These are phyloP conservation scores for Zychaea mexicana DNA, from an alignment of 371 early-diverging fungal species.

Conservation along the genomic window DNA sequence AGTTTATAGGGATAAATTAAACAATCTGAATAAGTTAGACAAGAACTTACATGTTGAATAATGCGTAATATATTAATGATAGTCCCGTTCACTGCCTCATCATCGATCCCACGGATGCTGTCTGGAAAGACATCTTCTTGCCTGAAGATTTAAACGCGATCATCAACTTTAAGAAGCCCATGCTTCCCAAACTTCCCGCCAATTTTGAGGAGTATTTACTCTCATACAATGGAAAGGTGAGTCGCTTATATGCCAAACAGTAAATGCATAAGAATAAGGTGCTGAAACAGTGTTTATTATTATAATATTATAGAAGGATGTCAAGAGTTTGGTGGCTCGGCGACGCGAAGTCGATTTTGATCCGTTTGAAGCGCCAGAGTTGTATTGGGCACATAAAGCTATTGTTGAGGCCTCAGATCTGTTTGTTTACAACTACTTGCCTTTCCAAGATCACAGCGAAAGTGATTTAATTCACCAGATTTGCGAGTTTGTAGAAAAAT, in stretches of 20 bases:
- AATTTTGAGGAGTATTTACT: not conserved
- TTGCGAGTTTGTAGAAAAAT: constrained; percentile 5
- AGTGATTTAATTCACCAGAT: not conserved
- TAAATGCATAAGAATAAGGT: too few relatives aligned
- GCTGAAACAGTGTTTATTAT: not conserved
- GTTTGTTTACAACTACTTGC: not conserved
- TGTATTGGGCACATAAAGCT: constrained; percentile 8
- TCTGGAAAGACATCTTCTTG: constrained; percentile 5
- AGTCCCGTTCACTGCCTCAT: constrained; percentile 2
- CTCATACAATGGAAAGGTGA: constrained; percentile 3
- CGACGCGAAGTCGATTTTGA: not conserved
- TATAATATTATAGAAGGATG: not conserved
- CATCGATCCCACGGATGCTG: constrained; percentile 1
- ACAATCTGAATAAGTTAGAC: too few relatives aligned
- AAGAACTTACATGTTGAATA: too few relatives aligned
- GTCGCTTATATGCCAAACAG: not conserved
- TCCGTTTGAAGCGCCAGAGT: not conserved
- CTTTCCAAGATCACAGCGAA: not conserved
- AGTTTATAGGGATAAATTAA: too few relatives aligned
- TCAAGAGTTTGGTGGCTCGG: not conserved
- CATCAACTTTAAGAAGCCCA: not conserved
- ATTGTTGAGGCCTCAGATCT: constrained; percentile 3
- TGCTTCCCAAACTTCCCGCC: not conserved
- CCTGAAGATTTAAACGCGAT: not conserved
- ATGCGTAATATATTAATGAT: too few relatives aligned